These are phyloP conservation scores for Adansonia rubrostipa DNA, from an alignment of 441 rosid genomes.

Conservation along the genomic window DNA sequence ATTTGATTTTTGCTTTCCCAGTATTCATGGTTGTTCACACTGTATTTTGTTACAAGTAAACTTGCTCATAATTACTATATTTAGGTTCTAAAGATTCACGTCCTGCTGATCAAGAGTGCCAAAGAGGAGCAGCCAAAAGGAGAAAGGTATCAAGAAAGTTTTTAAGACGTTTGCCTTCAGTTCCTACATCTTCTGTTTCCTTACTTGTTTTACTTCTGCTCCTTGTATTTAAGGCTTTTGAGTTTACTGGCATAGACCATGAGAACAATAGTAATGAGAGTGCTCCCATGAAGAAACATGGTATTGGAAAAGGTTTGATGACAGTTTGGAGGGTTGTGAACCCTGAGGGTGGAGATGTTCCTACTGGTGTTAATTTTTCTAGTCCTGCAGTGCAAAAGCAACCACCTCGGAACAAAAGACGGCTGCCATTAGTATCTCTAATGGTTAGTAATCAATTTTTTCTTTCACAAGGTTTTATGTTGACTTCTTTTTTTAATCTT, in stretches of 20 bases:
- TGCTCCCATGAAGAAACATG: slow-evolving; percentile 64
- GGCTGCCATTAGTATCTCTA: slow-evolving; percentile 47
- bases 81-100: slow-evolving; percentile 50
- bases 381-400: slow-evolving; percentile 40
- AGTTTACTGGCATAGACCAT: slow-evolving; percentile 25
- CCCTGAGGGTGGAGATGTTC: slow-evolving; percentile 57
- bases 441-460: slow-evolving; percentile 49
- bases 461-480: slow-evolving; percentile 2
- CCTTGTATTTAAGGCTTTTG: slow-evolving; percentile 41
- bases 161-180: slow-evolving; percentile 13
- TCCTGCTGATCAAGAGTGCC: slow-evolving; percentile 44
- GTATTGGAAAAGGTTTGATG: slow-evolving; percentile 96
- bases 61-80: slow-evolving; percentile 26
- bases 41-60: neutral
- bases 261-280: slow-evolving; percentile 34
- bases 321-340: slow-evolving; percentile 78
- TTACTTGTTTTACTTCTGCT: neutral
- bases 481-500: neutral
- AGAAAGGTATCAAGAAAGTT: slow-evolving; percentile 63
- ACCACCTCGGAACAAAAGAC: slow-evolving; percentile 45
- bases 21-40: neutral
- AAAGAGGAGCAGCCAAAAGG: slow-evolving; percentile 49
- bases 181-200: neutral
- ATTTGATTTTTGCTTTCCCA: neutral
- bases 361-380: slow-evolving; percentile 55